Percentiles rank a stretch among this genome's conserved stretches.
These are phyloP conservation scores for Auricularia cornea DNA, from an alignment of 768 basidiomycete species.

Conservation along the genomic window DNA sequence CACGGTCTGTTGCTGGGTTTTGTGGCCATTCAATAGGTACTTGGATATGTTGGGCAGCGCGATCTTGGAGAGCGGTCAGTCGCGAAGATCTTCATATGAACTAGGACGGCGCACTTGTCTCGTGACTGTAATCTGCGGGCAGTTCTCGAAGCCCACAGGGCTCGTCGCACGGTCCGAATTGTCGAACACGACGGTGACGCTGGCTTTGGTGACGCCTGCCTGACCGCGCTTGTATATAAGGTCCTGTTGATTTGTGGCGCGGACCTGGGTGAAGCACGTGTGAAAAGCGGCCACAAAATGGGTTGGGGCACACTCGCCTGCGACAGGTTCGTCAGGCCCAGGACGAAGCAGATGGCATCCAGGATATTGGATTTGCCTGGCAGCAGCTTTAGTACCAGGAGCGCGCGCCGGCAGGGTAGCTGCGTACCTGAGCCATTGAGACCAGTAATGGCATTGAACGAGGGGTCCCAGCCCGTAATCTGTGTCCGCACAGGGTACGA, in stretches of 20 bases:
- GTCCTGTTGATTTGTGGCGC: slow-evolving; percentile 91
- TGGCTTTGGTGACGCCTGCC: slow-evolving; percentile 93
- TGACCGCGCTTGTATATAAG: slow-evolving; percentile 99
- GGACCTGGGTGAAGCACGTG: slow-evolving; percentile 49
- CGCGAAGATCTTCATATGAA: not conserved
- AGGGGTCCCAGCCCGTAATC: slow-evolving; percentile 94
- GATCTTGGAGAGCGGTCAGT: slow-evolving; percentile 43
- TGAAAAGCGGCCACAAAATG: not conserved
- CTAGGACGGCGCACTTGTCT: slow-evolving; percentile 61
- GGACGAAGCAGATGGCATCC: slow-evolving; percentile 97
- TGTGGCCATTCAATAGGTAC: slow-evolving; percentile 94
- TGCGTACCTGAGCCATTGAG: slow-evolving; percentile 25
- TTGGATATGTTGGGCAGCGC: slow-evolving; percentile 90
- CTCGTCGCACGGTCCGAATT: slow-evolving; percentile 83
- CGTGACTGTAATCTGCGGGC: slow-evolving; percentile 89
- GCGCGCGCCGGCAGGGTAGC: slow-evolving; percentile 51
- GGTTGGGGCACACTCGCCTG: slow-evolving; percentile 42
- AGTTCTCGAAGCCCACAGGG: slow-evolving; percentile 73
- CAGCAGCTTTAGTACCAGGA: not conserved
- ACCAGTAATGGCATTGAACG: slow-evolving; percentile 98
- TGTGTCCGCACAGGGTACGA: slow-evolving; percentile 94
- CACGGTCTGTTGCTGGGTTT: slow-evolving; percentile 72
- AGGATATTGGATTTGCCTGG: slow-evolving; percentile 99
- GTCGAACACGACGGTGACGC: slow-evolving; percentile 97
- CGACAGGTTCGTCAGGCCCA: slow-evolving; percentile 97